Base-by-base conservation (phyloP, 108 stramenopile genomes). In the Cyclotella choctawhatcheeana region DNA sequence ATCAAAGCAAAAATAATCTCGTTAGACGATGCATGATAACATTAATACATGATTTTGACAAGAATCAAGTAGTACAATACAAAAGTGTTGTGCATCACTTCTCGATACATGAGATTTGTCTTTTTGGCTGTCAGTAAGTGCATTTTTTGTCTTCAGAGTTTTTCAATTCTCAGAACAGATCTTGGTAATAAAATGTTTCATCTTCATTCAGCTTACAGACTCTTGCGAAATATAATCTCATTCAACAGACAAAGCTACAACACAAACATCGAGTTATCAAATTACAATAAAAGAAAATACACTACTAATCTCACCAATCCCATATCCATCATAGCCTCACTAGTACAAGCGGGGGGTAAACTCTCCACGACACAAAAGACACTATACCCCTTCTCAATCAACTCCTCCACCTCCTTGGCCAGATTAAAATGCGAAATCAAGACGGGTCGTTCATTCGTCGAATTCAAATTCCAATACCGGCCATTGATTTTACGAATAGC, bases 381-480 rank as follows among this genome's bases (percentile, higher is more conserved):
- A 64, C 76, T 75, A 65, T 84, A 85, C 50, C 88, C 87, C 30
- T 54, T 47, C 35, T 72, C 63, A 69, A 68, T 84, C 37, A 89
- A 76, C 25, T 45, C 76, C 54, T 88, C 76, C 76, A 95, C 80
- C 65, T 91, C 87, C 0, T 85, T 75, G 3, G 91, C 94, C 64
- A 95, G 68, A 50, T 71, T 70, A 54, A 96, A 92, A 62, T 96
- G 91, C 0, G 85, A 88, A 63, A 96, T 88, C 16, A 73, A 54
- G 56, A 84, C 81, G 2, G 95, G 95, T 0, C 75, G 60, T 56
- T 91, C 87, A 43, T 77, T 51, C 64, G 82, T 94, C 0, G 82
- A 84, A 72, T 96, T 89, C 27, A 96, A 69, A 75, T 96, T 96
- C 91, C 91, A 96, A 79, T 77, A 96, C 55, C 84, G 31, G 8